Evolutionary conservation across 2,329 filamentous ascomycete species (phyloP).

Genomic region (Curvularia hawaiiensis): DNA sequence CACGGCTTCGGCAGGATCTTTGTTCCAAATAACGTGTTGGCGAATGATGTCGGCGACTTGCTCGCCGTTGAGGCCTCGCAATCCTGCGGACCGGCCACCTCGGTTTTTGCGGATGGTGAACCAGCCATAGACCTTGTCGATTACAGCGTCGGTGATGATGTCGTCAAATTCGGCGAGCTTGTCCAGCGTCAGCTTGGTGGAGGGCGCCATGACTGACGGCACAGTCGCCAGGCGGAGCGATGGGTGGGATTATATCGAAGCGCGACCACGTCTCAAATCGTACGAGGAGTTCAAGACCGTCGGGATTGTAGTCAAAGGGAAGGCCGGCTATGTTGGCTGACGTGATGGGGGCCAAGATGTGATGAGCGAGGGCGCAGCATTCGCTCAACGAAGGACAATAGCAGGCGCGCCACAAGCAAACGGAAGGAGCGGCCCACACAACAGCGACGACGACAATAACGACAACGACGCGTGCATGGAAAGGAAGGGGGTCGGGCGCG

Average conservation of each 20-base stretch:
- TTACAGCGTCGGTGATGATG: slow-evolving; percentile 89
- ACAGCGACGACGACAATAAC: slow-evolving; percentile 16
- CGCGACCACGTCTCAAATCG: not conserved
- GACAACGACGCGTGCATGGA: slow-evolving; percentile 4
- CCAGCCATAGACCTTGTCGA: slow-evolving; percentile 97
- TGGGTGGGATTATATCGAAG: not conserved
- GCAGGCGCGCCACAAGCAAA: slow-evolving; percentile 10
- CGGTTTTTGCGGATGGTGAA: slow-evolving; percentile 94
- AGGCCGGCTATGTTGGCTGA: slow-evolving; percentile 30
- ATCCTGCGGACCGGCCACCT: slow-evolving; percentile 79
- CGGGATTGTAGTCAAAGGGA: slow-evolving; percentile 14
- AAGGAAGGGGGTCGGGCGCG: slow-evolving; percentile 37
- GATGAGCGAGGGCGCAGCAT: slow-evolving; percentile 28
- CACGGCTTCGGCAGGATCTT: slow-evolving; percentile 74
- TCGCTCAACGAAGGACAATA: slow-evolving; percentile 23
- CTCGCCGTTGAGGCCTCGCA: slow-evolving; percentile 75
- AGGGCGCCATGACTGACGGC: slow-evolving; percentile 49
- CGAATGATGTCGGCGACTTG: slow-evolving; percentile 65
- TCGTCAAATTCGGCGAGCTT: slow-evolving; percentile 95
- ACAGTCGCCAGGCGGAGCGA: slow-evolving; percentile 8
- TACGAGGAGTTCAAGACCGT: slow-evolving; percentile 6
- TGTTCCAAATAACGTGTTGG: slow-evolving; percentile 72
- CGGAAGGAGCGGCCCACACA: slow-evolving; percentile 34
- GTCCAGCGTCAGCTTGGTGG: slow-evolving; percentile 80
- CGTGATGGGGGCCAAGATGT: slow-evolving; percentile 23